These are phyloP conservation scores for Forsythia suspensa DNA, from an alignment of 257 asterid species.

Conservation along the genomic window DNA sequence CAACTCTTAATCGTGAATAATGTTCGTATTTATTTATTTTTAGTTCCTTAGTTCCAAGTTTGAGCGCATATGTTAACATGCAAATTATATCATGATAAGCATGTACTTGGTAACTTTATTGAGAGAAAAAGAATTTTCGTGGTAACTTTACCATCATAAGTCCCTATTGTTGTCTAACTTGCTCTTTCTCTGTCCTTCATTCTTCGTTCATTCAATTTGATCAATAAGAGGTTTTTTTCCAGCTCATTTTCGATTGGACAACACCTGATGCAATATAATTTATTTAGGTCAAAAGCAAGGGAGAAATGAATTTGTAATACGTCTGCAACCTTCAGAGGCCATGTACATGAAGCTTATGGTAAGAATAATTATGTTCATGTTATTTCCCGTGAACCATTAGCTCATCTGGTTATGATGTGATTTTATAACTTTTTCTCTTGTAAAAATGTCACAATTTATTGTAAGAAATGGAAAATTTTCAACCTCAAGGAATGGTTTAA, in stretches of 20 bases:
- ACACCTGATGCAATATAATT: neutral
- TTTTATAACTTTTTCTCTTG: too few species aligned
- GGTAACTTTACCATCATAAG: too few species aligned
- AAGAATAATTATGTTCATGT: slow-evolving; percentile 23
- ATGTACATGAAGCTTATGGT: slow-evolving; percentile 96
- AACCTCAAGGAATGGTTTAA: neutral
- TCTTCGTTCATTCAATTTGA: too few species aligned
- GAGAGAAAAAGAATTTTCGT: too few species aligned
- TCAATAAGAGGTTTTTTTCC: neutral
- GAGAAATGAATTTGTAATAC: slow-evolving; percentile 92
- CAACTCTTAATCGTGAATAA: neutral
- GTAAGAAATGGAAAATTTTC: neutral
- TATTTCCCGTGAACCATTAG: neutral
- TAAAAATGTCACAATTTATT: neutral
- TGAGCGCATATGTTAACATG: neutral
- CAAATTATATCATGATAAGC: too few species aligned
- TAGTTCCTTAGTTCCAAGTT: neutral
- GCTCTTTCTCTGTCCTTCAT: too few species aligned
- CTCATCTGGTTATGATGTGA: slow-evolving; percentile 1
- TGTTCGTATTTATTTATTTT: neutral
- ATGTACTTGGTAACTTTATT: too few species aligned
- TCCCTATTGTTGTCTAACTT: too few species aligned
- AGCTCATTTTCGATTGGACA: neutral
- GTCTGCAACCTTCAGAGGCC: slow-evolving; percentile 97
- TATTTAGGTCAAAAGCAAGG: slow-evolving; percentile 83